Conservation (phyloP, 169 alveolate genomes). For the Eimeria maxima region DNA sequence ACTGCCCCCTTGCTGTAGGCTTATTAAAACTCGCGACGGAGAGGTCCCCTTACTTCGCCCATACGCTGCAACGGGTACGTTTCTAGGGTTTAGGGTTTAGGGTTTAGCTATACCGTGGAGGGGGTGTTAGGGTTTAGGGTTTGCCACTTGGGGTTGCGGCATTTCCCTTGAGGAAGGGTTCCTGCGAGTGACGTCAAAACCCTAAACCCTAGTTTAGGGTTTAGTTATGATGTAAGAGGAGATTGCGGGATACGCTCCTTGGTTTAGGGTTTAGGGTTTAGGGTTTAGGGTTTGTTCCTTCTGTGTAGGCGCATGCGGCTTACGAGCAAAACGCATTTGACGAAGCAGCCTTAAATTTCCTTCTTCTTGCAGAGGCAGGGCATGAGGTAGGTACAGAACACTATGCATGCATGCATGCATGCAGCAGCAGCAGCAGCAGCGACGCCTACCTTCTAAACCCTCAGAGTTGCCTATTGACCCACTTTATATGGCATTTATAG, state of each 20-base stretch:
- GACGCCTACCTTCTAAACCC: background rate
- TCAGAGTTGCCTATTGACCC: background rate
- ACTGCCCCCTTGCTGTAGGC: constrained; percentile 85
- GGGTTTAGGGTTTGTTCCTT: constrained; percentile 11
- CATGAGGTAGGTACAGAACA: constrained; percentile 81
- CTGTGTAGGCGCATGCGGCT: constrained; percentile 56
- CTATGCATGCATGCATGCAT: background rate
- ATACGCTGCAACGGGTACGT: constrained; percentile 79
- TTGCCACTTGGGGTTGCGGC: background rate
- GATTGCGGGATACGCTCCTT: no score
- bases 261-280: background rate
- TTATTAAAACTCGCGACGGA: constrained; percentile 86
- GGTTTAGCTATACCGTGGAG: background rate
- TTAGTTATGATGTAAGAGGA: background rate
- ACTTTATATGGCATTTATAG: background rate
- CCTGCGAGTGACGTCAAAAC: background rate
- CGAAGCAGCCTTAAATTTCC: constrained; percentile 83
- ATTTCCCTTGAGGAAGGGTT: background rate
- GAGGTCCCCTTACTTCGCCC: constrained; percentile 85
- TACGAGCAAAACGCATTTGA: constrained; percentile 72
- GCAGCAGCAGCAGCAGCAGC: no score
- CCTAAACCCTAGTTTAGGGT: background rate
- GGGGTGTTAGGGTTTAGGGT: background rate
- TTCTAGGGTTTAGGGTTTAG: background rate
- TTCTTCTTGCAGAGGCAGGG: constrained; percentile 87